A percentile compares a stretch with the other conserved stretches of the same genome.
Conservation (phyloP, 2,329 filamentous ascomycete species). For the Alternaria panax region DNA sequence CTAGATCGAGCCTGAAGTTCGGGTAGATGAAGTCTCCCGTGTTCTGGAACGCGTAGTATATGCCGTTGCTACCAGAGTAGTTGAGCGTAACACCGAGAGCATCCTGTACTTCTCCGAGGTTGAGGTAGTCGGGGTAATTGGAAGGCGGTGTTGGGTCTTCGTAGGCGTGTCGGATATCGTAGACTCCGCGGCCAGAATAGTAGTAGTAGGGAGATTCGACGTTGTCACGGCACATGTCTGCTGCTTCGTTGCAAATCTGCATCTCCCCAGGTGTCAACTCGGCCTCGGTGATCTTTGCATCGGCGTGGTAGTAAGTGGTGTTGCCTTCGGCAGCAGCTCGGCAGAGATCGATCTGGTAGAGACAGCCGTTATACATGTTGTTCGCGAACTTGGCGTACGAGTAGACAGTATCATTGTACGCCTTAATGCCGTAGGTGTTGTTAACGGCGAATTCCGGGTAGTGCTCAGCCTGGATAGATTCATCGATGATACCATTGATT, state of each 20-base stretch:
- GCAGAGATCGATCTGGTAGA: constrained; percentile 61
- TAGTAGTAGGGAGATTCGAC: constrained; percentile 66
- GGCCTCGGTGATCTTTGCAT: constrained; percentile 20
- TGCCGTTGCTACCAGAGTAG: constrained; percentile 60
- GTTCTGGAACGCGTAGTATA: constrained; percentile 61
- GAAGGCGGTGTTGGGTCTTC: constrained; percentile 65
- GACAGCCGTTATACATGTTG: constrained; percentile 57
- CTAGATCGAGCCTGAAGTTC: constrained; percentile 58
- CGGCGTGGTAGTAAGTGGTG: constrained; percentile 26
- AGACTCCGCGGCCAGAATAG: constrained; percentile 62
- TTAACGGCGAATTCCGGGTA: constrained; percentile 63
- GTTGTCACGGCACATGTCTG: constrained; percentile 62
- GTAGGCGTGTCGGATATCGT: constrained; percentile 58
- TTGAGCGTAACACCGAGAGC: constrained; percentile 70
- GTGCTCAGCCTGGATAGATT: constrained; percentile 57
- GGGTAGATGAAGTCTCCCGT: constrained; percentile 66
- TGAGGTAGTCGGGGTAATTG: constrained; percentile 62
- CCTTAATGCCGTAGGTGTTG: constrained; percentile 64
- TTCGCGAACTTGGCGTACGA: constrained; percentile 66
- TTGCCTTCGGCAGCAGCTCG: constrained; percentile 52
- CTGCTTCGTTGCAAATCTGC: constrained; percentile 62
- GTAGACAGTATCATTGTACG: constrained; percentile 66
- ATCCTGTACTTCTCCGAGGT: constrained; percentile 63
- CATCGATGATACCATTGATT: constrained; percentile 58
- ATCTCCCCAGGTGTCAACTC: constrained; percentile 41